Evolutionary conservation across 2,329 filamentous ascomycete species (phyloP).

Genomic region (Aspergillaceae sp.): DNA sequence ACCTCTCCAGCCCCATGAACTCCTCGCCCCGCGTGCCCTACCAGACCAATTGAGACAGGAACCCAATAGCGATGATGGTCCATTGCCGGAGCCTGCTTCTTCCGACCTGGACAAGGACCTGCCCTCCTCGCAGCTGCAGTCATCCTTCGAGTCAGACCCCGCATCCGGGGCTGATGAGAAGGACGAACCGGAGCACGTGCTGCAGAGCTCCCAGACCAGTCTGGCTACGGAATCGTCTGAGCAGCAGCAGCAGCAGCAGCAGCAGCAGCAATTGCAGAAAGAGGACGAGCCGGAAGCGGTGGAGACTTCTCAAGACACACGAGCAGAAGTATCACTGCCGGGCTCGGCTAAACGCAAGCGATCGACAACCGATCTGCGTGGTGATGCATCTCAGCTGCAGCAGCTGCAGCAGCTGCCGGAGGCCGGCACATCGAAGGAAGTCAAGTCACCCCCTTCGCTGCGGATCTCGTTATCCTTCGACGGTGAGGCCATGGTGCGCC

Average conservation of each 20-base stretch:
- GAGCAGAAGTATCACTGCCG: slow-evolving; percentile 12
- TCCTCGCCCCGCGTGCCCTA: slow-evolving; percentile 39
- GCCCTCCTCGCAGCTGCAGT: slow-evolving; percentile 12
- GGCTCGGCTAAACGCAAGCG: slow-evolving; percentile 26
- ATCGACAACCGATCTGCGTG: slow-evolving; percentile 22
- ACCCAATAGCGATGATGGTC: slow-evolving; percentile 21
- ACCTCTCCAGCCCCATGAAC: slow-evolving; percentile 69
- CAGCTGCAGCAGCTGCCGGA: slow-evolving; percentile 2
- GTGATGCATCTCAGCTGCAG: slow-evolving; percentile 6
- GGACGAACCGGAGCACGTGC: slow-evolving; percentile 18
- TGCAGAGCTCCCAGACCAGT: slow-evolving; percentile 24
- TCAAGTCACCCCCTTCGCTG: slow-evolving; percentile 30
- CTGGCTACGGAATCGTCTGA: slow-evolving; percentile 18
- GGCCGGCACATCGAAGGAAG: slow-evolving; percentile 12
- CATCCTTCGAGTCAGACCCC: slow-evolving; percentile 17
- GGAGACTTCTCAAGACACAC: slow-evolving; percentile 7
- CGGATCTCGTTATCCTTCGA: slow-evolving; percentile 36
- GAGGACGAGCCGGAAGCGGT: slow-evolving; percentile 4
- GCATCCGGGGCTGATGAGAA: slow-evolving; percentile 14
- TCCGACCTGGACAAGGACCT: slow-evolving; percentile 3
- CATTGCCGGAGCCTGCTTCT: slow-evolving; percentile 19
- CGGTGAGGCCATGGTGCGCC: slow-evolving; percentile 31
- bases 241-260: slow-evolving; percentile 13
- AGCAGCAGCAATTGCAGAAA: slow-evolving; percentile 10
- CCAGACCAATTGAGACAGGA: slow-evolving; percentile 18